These are phyloP conservation scores for Penicillium herquei DNA, from an alignment of 495 filamentous ascomycete genomes.

Conservation along the genomic window DNA sequence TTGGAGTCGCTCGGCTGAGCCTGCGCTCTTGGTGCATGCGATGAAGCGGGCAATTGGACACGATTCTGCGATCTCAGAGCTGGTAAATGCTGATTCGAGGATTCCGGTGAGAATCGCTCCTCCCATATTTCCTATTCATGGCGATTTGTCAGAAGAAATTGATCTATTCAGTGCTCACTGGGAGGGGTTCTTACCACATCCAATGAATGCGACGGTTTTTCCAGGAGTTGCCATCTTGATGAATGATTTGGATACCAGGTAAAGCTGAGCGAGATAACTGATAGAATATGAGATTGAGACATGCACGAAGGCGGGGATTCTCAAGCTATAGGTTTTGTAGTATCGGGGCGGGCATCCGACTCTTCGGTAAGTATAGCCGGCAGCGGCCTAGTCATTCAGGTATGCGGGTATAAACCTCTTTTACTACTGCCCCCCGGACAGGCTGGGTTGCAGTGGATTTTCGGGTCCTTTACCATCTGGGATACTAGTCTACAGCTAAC, in stretches of 20 bases:
- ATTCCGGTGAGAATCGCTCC: conserved; percentile 37
- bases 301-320: background rate
- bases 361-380: background rate
- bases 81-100: conserved; percentile 26
- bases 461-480: too few species aligned
- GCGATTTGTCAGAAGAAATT: background rate
- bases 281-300: background rate
- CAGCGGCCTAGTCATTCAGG: too few species aligned
- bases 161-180: too few species aligned
- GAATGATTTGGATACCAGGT: background rate
- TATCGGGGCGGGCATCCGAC: background rate
- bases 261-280: background rate
- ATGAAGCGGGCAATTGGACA: conserved; percentile 24
- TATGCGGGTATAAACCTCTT: too few species aligned
- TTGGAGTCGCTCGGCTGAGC: conserved; percentile 22
- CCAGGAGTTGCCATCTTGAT: background rate
- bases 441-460: too few species aligned
- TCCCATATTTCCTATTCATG: conserved; percentile 36
- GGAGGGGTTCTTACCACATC: conserved; percentile 25
- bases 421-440: too few species aligned
- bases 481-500: too few species aligned
- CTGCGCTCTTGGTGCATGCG: conserved; percentile 27
- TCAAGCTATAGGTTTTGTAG: background rate
- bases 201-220: conserved; percentile 27
- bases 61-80: background rate